A percentile compares a stretch with the other conserved stretches of the same genome.
Conservation (phyloP, 768 basidiomycete species). For the Suillus discolor region DNA sequence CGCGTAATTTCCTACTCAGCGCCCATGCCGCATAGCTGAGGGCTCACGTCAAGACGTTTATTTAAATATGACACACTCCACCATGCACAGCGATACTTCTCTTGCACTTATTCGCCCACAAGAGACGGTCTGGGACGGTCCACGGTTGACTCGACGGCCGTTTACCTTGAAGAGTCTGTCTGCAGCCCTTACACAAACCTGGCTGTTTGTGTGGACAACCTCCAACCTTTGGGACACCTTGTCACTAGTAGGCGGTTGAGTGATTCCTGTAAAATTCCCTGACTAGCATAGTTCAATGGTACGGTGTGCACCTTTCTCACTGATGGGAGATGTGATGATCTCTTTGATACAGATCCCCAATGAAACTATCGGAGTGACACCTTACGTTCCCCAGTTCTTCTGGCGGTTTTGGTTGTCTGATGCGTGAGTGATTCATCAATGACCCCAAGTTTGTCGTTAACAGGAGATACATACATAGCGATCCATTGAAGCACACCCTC, state of each 20-base stretch:
- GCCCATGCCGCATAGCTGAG: background rate
- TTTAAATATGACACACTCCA: constrained; percentile 12
- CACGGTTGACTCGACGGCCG: background rate
- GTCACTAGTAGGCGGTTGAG: too few species aligned
- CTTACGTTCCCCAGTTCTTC: constrained; percentile 48
- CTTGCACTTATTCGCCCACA: background rate
- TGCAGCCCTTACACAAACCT: background rate
- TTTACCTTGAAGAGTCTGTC: background rate
- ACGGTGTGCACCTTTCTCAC: background rate
- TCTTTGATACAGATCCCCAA: background rate
- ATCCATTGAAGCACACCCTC: constrained; percentile 30
- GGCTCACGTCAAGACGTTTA: background rate
- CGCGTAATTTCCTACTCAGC: background rate
- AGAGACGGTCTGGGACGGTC: constrained; percentile 1
- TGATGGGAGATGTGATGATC: background rate
- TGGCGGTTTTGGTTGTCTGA: constrained; percentile 53
- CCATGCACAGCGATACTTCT: background rate
- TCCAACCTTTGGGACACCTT: background rate
- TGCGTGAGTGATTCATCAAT: constrained; percentile 34
- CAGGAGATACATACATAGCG: constrained; percentile 17
- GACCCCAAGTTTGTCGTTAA: background rate
- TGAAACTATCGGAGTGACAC: constrained; percentile 26
- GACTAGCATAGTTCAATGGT: background rate
- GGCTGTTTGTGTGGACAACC: background rate
- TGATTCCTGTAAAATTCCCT: background rate